phyloP scores from a whole-genome alignment of 2,329 filamentous ascomycete species.

The Didymella arachidicola region DNA sequence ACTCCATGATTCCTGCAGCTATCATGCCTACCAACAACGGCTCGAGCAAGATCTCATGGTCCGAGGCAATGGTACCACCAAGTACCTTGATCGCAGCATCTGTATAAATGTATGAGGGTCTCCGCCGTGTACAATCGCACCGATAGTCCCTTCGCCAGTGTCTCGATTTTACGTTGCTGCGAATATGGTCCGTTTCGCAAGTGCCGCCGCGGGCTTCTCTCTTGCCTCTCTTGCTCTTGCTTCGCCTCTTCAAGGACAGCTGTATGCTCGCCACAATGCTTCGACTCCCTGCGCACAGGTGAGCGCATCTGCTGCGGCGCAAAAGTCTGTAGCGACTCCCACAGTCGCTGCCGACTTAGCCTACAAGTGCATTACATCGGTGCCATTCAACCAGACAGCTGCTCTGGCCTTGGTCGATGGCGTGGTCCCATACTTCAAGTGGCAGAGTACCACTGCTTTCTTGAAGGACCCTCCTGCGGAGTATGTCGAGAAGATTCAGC shows the following conservation, averaged over 20 bases:
- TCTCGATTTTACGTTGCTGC: background rate
- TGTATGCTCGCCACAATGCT: conserved; percentile 39
- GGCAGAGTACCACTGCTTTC: conserved; percentile 56
- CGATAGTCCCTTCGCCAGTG: conserved; percentile 16
- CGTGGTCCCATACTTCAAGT: conserved; percentile 56
- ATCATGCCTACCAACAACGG: conserved; percentile 27
- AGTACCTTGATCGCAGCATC: conserved; percentile 9
- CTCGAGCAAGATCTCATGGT: conserved; percentile 14
- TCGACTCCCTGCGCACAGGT: conserved; percentile 46
- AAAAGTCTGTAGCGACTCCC: conserved; percentile 40
- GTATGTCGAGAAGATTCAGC: conserved; percentile 56
- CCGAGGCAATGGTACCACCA: conserved; percentile 13
- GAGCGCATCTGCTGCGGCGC: conserved; percentile 37
- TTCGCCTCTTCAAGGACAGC: conserved; percentile 33
- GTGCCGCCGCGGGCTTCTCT: conserved; percentile 34
- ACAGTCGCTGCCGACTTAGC: conserved; percentile 55
- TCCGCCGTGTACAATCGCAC: background rate
- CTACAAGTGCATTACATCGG: conserved; percentile 56
- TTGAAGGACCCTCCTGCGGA: conserved; percentile 57
- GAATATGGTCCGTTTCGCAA: conserved; percentile 38
- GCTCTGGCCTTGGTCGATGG: conserved; percentile 53
- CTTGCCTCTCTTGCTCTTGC: conserved; percentile 39
- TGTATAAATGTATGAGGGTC: conserved; percentile 22
- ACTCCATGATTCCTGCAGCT: conserved; percentile 23
- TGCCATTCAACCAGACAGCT: conserved; percentile 55